Percentiles rank a stretch among this genome's conserved stretches.
Conservation (phyloP, 2,329 filamentous ascomycete species). For the Coniella lustricola region DNA sequence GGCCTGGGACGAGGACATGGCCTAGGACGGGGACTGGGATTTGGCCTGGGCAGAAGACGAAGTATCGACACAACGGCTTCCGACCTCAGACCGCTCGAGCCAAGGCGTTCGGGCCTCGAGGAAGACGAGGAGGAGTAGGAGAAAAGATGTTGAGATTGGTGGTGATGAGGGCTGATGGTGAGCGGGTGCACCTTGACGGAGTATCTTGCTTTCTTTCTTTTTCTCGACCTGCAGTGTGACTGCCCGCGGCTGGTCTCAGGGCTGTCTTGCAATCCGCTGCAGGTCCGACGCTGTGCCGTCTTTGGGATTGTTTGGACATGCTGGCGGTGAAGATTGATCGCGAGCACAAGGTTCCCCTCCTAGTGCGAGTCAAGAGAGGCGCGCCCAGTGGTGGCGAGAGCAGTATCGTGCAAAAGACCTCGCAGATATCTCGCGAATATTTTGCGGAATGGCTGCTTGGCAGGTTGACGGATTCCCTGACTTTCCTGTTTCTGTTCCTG, state of each 20-base stretch:
- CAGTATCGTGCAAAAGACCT: neutral
- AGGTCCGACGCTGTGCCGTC: no score
- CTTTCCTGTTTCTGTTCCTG: no score
- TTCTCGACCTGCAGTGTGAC: no score
- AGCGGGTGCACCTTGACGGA: no score
- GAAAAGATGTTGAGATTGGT: neutral
- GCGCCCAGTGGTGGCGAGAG: neutral
- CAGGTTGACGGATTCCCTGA: no score
- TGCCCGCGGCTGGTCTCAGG: no score
- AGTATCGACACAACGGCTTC: conserved; percentile 8
- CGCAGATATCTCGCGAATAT: neutral
- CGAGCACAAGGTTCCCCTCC: no score
- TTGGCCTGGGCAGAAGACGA: neutral
- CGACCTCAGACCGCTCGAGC: conserved; percentile 3
- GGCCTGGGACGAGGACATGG: neutral
- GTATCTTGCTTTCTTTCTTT: no score
- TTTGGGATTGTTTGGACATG: no score
- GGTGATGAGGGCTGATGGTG: no score
- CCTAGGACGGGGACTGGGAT: neutral
- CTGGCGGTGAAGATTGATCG: no score
- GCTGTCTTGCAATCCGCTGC: no score
- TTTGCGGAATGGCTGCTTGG: neutral
- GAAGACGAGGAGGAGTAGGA: neutral
- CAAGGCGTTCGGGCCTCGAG: neutral
- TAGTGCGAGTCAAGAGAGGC: neutral